Evolutionary conservation across 345 rosid species (phyloP).

Genomic region (Citrus medica): DNA sequence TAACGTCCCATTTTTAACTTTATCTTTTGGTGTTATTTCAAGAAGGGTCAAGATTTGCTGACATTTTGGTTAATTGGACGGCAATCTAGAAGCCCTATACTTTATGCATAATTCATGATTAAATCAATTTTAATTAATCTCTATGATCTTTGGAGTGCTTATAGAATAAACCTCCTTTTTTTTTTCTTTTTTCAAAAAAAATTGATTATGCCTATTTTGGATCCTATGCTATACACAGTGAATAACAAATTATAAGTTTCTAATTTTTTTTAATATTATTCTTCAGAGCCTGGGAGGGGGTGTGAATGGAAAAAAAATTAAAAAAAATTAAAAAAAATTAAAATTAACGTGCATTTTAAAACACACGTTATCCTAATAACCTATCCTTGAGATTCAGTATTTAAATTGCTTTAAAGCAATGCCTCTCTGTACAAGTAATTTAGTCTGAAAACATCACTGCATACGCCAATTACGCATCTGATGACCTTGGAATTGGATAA

Average conservation of each 20-base stretch:
- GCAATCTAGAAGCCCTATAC: not conserved
- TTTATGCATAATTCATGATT: not conserved
- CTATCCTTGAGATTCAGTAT: not conserved
- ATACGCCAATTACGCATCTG: constrained; percentile 4
- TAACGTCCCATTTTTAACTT: not conserved
- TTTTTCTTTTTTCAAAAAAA: no score
- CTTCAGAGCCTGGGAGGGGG: no score
- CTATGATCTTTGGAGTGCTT: not conserved
- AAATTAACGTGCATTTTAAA: no score
- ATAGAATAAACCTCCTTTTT: no score
- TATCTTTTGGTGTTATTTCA: not conserved
- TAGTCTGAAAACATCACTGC: not conserved
- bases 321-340: no score
- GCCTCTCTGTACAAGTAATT: not conserved
- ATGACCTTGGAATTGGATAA: not conserved
- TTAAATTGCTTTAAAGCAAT: not conserved
- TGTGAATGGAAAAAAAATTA: no score
- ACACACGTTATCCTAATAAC: not conserved
- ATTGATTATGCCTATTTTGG: no score
- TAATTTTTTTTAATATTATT: no score
- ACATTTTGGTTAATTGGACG: constrained; percentile 1
- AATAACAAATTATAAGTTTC: no score
- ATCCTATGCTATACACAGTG: no score
- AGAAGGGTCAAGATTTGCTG: constrained; percentile 27
- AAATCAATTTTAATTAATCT: not conserved